Conservation (phyloP, 192 early-diverging fungal genomes). For the Endogone sp. region DNA sequence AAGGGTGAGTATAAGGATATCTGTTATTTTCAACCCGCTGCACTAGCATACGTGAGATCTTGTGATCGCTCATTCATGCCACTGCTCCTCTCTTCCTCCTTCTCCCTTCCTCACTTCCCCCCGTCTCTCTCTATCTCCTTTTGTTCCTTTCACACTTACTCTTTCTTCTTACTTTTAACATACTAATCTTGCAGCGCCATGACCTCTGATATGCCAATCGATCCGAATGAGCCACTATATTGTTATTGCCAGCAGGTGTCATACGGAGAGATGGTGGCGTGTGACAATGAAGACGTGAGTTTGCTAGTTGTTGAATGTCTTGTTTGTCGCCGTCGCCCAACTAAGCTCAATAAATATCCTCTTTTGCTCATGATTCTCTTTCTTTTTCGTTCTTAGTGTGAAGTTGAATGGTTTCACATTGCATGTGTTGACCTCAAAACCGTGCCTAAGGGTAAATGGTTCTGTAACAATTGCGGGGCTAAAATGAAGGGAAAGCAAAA, state of each 20-base stretch:
- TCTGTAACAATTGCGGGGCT: constrained; percentile 76
- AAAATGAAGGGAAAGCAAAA: constrained; percentile 52
- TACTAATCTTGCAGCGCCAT: background rate
- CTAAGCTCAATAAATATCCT: too few species aligned
- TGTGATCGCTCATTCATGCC: too few species aligned
- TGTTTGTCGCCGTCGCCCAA: background rate
- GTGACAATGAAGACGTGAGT: constrained; percentile 83
- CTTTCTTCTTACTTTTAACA: background rate
- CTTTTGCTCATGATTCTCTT: too few species aligned
- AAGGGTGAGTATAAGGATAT: background rate
- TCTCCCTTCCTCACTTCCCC: too few species aligned
- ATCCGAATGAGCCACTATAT: constrained; percentile 96
- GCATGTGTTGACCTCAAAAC: constrained; percentile 85
- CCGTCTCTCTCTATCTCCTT: too few species aligned
- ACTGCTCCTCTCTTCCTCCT: too few species aligned
- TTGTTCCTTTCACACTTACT: background rate
- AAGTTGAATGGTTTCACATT: constrained; percentile 98
- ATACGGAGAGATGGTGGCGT: constrained; percentile 97
- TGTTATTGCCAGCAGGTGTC: constrained; percentile 96
- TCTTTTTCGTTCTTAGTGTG: too few species aligned
- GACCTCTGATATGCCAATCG: constrained; percentile 69
- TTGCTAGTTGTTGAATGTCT: constrained; percentile 3
- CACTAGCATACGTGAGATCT: too few species aligned
- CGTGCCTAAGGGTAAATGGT: constrained; percentile 94
- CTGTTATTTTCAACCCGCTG: too few species aligned